These are phyloP conservation scores for Cytospora piceicola DNA, from an alignment of 2,329 filamentous ascomycete species.

Conservation along the genomic window DNA sequence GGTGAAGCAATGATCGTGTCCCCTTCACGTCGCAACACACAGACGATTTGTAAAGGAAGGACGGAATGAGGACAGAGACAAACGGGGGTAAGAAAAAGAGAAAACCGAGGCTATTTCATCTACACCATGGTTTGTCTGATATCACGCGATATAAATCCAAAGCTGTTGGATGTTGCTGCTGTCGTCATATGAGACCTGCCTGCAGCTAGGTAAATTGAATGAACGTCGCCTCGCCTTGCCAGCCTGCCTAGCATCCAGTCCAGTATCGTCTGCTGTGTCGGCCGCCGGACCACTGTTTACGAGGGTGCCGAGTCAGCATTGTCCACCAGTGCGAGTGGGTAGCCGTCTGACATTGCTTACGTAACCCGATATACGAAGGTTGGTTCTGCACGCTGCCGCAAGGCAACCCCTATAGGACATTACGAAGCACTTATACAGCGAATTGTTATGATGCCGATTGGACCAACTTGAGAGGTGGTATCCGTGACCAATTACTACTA, in stretches of 20 bases:
- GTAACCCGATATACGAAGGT: background rate
- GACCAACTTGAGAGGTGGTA: background rate
- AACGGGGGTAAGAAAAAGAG: background rate
- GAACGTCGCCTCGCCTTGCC: background rate
- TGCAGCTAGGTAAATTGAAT: background rate
- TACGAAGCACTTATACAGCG: background rate
- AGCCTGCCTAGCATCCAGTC: background rate
- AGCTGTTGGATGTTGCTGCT: background rate
- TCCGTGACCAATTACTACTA: background rate
- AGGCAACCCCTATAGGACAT: background rate
- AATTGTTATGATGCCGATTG: background rate
- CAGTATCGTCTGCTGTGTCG: background rate
- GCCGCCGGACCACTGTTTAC: background rate
- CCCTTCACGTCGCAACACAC: background rate
- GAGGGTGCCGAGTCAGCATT: background rate
- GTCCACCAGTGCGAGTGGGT: background rate
- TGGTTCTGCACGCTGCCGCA: conserved; percentile 2
- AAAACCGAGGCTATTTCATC: background rate
- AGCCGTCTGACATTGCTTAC: conserved; percentile 1
- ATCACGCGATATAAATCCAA: background rate
- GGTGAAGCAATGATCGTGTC: background rate
- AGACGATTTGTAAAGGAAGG: background rate
- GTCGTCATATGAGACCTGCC: conserved; percentile 4
- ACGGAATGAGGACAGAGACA: background rate
- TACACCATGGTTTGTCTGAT: background rate